A percentile compares a stretch with the other conserved stretches of the same genome.
phyloP scores from a whole-genome alignment of 352 stramenopile genomes.

The Pythium scleroteichum region DNA sequence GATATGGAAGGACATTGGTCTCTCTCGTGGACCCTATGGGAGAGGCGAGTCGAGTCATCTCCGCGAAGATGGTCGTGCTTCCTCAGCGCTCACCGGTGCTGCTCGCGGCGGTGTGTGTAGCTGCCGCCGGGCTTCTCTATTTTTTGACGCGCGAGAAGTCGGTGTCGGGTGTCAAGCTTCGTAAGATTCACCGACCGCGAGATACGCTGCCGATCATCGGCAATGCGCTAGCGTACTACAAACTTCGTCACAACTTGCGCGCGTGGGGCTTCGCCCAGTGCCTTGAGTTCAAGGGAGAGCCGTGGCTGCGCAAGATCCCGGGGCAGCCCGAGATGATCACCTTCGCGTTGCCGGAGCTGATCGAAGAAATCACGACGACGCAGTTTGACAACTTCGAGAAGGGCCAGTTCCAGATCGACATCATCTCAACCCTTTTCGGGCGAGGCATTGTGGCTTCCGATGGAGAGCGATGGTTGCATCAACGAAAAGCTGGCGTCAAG shows the following conservation, averaged over 20 bases:
- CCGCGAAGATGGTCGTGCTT: slow-evolving; percentile 12
- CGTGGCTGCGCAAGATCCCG: slow-evolving; percentile 28
- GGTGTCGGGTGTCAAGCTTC: slow-evolving; percentile 3
- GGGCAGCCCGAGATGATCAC: slow-evolving; percentile 27
- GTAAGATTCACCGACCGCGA: slow-evolving; percentile 2
- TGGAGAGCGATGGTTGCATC: slow-evolving; percentile 34
- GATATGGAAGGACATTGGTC: too few species aligned
- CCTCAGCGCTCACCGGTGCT: slow-evolving; percentile 1
- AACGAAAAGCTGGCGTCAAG: slow-evolving; percentile 34
- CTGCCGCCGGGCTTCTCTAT: background rate
- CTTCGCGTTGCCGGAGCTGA: slow-evolving; percentile 23
- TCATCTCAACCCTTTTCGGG: slow-evolving; percentile 29
- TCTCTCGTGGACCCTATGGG: too few species aligned
- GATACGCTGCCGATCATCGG: slow-evolving; percentile 12
- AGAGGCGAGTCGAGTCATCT: too few species aligned
- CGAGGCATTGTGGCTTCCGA: slow-evolving; percentile 30
- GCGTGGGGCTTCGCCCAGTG: slow-evolving; percentile 8
- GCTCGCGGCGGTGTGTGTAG: background rate
- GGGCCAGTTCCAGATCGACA: slow-evolving; percentile 26
- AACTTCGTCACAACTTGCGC: background rate
- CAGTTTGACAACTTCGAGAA: slow-evolving; percentile 43
- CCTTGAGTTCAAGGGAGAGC: slow-evolving; percentile 24
- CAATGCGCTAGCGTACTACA: slow-evolving; percentile 5
- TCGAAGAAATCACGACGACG: slow-evolving; percentile 40
- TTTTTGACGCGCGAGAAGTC: background rate